Percentiles rank a stretch among this genome's conserved stretches.
These are phyloP conservation scores for Aquilaria sinensis DNA, from an alignment of 345 rosid species.

Conservation along the genomic window DNA sequence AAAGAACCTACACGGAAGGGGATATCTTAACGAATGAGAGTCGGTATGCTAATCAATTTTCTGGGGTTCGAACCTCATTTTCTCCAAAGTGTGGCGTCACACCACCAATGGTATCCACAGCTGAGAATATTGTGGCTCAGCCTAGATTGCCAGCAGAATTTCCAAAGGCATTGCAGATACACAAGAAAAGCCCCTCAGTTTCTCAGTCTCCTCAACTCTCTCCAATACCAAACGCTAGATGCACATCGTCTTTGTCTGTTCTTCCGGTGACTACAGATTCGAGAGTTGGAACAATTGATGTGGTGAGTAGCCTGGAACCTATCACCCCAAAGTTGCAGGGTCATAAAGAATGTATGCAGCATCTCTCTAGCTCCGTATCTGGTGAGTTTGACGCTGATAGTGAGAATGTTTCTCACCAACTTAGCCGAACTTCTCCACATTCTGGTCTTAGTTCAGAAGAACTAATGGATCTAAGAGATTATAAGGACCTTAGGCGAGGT, in stretches of 20 bases:
- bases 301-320: slow-evolving; percentile 30
- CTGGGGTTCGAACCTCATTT: slow-evolving; percentile 1
- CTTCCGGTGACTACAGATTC: slow-evolving; percentile 51
- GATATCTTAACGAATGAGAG: slow-evolving; percentile 12
- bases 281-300: slow-evolving; percentile 44
- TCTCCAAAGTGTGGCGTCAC: slow-evolving; percentile 4
- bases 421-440: slow-evolving; percentile 20
- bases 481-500: slow-evolving; percentile 37
- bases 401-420: slow-evolving; percentile 21
- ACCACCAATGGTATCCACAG: slow-evolving; percentile 15
- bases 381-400: slow-evolving; percentile 13
- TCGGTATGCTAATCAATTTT: slow-evolving; percentile 13
- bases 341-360: slow-evolving; percentile 17
- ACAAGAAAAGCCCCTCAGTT: slow-evolving; percentile 9
- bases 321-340: slow-evolving; percentile 21
- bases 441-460: slow-evolving; percentile 19
- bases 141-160: slow-evolving; percentile 17
- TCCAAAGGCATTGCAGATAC: slow-evolving; percentile 15
- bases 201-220: slow-evolving; percentile 13
- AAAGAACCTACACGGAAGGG: slow-evolving; percentile 13
- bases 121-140: slow-evolving; percentile 17
- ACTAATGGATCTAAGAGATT: slow-evolving; percentile 27
- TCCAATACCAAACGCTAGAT: slow-evolving; percentile 18
- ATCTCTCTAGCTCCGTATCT: slow-evolving; percentile 20
- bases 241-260: slow-evolving; percentile 15